Percentiles rank a stretch among this genome's conserved stretches.
phyloP scores from a whole-genome alignment of 1,284 basidiomycete genomes.

The Trametes hirsuta region DNA sequence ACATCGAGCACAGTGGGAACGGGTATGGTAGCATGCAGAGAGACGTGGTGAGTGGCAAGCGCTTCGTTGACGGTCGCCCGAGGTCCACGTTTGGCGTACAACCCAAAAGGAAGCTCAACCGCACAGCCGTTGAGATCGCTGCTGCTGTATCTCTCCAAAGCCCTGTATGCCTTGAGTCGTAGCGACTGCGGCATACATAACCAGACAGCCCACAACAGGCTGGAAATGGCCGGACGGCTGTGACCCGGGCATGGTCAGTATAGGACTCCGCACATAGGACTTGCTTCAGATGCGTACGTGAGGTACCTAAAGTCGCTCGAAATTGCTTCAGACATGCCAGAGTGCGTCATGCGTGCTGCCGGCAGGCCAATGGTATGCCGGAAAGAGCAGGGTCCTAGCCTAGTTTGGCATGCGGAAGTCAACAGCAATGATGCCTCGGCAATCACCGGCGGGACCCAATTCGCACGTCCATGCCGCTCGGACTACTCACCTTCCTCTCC shows the following conservation, averaged over 20 bases:
- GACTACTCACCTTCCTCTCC: neutral
- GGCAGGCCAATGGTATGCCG: neutral
- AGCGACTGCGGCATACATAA: too few species aligned
- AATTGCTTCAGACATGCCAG: neutral
- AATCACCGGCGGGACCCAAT: neutral
- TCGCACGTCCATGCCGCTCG: neutral
- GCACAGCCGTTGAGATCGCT: neutral
- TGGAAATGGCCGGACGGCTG: too few species aligned
- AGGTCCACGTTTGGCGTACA: neutral
- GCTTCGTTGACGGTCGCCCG: neutral
- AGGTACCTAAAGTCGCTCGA: neutral
- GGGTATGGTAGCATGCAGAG: constrained; percentile 18
- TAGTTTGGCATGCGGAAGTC: neutral
- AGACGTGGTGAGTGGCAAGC: constrained; percentile 14
- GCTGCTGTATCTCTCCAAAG: neutral
- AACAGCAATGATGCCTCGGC: neutral
- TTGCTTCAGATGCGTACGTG: neutral
- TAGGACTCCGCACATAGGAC: neutral
- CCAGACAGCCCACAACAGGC: too few species aligned
- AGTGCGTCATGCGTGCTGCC: neutral
- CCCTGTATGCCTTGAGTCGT: too few species aligned
- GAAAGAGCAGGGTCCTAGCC: neutral
- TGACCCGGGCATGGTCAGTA: too few species aligned
- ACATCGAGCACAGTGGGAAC: constrained; percentile 22
- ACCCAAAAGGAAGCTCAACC: neutral